phyloP scores from a whole-genome alignment of 2,329 filamentous ascomycete species.

The Cladophialophora immunda region DNA sequence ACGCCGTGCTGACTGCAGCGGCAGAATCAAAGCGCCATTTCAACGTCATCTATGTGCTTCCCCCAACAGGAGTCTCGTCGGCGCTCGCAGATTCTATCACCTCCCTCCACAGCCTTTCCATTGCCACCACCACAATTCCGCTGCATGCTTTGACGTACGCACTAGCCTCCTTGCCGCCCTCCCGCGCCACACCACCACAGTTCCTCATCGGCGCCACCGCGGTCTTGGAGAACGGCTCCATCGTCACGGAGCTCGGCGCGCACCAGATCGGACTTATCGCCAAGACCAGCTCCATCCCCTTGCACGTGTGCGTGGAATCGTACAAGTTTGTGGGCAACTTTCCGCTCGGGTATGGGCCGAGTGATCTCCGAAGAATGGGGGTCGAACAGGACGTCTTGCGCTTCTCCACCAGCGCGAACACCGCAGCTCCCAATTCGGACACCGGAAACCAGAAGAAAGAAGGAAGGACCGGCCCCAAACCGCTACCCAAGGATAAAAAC shows the following conservation, averaged over 20 bases:
- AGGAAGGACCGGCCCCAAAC: not conserved
- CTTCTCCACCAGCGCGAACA: constrained; percentile 63
- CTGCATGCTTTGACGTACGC: constrained; percentile 33
- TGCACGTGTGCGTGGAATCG: constrained; percentile 92
- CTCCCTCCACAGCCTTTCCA: constrained; percentile 32
- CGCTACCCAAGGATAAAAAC: constrained; percentile 29
- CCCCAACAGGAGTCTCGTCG: constrained; percentile 33
- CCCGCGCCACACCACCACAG: constrained; percentile 46
- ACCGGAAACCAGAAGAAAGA: not conserved
- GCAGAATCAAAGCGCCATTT: constrained; percentile 70
- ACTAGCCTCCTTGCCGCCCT: constrained; percentile 28
- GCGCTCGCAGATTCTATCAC: constrained; percentile 15
- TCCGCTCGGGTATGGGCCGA: constrained; percentile 65
- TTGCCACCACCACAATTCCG: constrained; percentile 35
- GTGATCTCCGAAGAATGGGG: constrained; percentile 61
- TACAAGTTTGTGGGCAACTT: constrained; percentile 96
- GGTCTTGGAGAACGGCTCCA: constrained; percentile 91
- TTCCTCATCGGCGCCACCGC: constrained; percentile 77
- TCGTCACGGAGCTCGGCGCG: constrained; percentile 85
- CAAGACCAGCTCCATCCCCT: constrained; percentile 74
- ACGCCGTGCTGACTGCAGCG: constrained; percentile 71
- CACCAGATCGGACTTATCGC: constrained; percentile 88
- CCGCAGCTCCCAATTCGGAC: not conserved
- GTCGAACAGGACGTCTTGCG: constrained; percentile 80
- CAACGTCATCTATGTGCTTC: constrained; percentile 80